Evolutionary conservation across 306 rosid species (phyloP), one percentile per base, ranked within the genome.

Genomic region (Calophaca sinica): DNA sequence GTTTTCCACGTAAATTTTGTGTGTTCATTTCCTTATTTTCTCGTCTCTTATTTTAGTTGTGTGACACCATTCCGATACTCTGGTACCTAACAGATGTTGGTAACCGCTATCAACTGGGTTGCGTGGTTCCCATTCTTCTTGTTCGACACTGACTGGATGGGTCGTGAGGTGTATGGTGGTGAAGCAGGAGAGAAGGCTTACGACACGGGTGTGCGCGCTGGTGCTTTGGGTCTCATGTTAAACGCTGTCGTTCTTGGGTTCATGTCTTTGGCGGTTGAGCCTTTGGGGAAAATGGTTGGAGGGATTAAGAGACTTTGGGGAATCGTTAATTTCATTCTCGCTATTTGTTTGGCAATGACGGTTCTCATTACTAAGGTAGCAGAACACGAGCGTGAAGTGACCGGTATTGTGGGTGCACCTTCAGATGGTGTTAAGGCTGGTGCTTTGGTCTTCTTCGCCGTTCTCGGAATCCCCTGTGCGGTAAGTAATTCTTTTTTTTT

Each of bases 401-500:
- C 67, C 10, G 36, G 52, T 44, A 6, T 38, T 38, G 8, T 38
- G 5, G 70, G 52, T 13, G 1, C 78, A 26, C 78, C 78, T 45
- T 83, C 96, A 0, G 1, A 12, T 0, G 79, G 72, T 0, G 15
- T 92, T 0, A 81, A 54, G 44, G 85, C 61, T 0, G 86, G 89
- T 0, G 86, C 94, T 2, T 73, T 90, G 75, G 29, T 86, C n/a
- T 71, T 90, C 13, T 90, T 92, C 7, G 76, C 84, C 0, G 72
- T 82, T 3, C 73, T 92, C 53, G 98, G 98, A 1, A 46, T 92
- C 4, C 96, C 98, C 4, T 83, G 72, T 0, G 89, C 97, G 75
- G 97, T 92, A 26, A 28, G 7, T 38, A 5, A 38, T 5, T 5
- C 41, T 36, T 36, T 2, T 36, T 36, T 36, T 36, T 36, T 36